Base-by-base conservation (phyloP, 345 rosid species). In the Isatis tinctoria region DNA sequence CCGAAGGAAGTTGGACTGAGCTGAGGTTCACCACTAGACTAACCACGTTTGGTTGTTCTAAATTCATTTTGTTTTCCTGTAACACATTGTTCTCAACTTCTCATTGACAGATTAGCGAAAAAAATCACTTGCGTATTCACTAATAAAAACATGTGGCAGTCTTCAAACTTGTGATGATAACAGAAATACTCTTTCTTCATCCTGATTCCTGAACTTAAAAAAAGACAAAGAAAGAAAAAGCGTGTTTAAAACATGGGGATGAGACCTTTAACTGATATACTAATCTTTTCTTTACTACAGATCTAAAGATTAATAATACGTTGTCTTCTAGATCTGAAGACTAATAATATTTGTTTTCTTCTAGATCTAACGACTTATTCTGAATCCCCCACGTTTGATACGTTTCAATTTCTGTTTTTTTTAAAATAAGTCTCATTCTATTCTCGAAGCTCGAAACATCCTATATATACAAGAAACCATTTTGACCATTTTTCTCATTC, bases 211-310 rank as follows among this genome's bases (percentile, higher is more conserved):
- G 41, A 14, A 36, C 45, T 54, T 33, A 33, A 57, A 43, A 14
- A 6, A 10, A 2, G n/a, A n/a, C n/a, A n/a, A n/a, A n/a, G n/a
- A 27, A 45, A 36, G 59, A 27, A 20, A 13, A 37, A 48, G 5
- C 79, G 56, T 75, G 79, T 68, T 68, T 68, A n/a, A 68, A 75
- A 60, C 73, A 60, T 68, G 64, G 24, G 27, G 24, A 53, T 53
- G 62, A 7, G 37, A 65, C 41, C 5, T 65, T 41, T 24, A 24
- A 54, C 48, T 57, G 16, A 53, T 73, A 54, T 43, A 64, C 64
- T 18, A 48, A 48, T 48, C 2, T 65, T 56, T 56, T 24, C 37
- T 44, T 32, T 43, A 16, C n/a, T 65, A 22, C 30, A 65, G 66
- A 74, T 74, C 60, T 18, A 20, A 32, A 49, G 17, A 66, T 51